Percentiles rank a stretch among this genome's conserved stretches.
phyloP scores from a whole-genome alignment of 2,329 filamentous ascomycete genomes.

The Colletotrichum shisoi region DNA sequence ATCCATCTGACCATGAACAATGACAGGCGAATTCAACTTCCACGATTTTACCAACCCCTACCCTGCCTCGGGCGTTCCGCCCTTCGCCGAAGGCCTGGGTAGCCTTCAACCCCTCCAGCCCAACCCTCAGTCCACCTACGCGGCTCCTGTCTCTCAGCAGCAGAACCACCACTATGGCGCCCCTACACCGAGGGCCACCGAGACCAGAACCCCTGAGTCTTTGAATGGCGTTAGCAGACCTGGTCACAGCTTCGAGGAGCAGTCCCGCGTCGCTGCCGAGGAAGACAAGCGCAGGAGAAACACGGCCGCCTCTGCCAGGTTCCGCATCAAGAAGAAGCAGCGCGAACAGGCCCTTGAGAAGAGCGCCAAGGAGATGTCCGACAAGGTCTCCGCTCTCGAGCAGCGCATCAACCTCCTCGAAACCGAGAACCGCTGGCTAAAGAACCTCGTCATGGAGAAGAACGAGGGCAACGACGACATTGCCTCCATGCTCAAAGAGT shows the following conservation, averaged over 20 bases:
- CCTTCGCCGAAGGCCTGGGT: constrained; percentile 54
- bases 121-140: constrained; percentile 57
- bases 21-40: constrained; percentile 67
- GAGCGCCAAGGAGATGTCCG: constrained; percentile 81
- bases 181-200: constrained; percentile 46
- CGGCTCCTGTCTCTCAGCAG: constrained; percentile 50
- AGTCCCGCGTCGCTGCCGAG: constrained; percentile 77
- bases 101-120: constrained; percentile 62
- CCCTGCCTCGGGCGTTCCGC: constrained; percentile 41
- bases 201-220: constrained; percentile 59
- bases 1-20: constrained; percentile 47
- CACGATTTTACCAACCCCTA: constrained; percentile 63
- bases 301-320: constrained; percentile 86
- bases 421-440: constrained; percentile 83
- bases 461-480: constrained; percentile 69
- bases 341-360: constrained; percentile 85
- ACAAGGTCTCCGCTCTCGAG: constrained; percentile 79
- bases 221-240: constrained; percentile 49
- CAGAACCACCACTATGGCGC: constrained; percentile 42
- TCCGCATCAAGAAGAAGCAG: constrained; percentile 96
- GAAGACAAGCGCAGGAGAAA: constrained; percentile 91
- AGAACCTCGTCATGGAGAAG: constrained; percentile 82
- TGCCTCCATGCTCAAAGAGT: constrained; percentile 61
- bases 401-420: constrained; percentile 78
- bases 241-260: constrained; percentile 71